Evolutionary conservation across 208 protist species (phyloP).

Genomic region (Acanthamoeba triangularis): DNA sequence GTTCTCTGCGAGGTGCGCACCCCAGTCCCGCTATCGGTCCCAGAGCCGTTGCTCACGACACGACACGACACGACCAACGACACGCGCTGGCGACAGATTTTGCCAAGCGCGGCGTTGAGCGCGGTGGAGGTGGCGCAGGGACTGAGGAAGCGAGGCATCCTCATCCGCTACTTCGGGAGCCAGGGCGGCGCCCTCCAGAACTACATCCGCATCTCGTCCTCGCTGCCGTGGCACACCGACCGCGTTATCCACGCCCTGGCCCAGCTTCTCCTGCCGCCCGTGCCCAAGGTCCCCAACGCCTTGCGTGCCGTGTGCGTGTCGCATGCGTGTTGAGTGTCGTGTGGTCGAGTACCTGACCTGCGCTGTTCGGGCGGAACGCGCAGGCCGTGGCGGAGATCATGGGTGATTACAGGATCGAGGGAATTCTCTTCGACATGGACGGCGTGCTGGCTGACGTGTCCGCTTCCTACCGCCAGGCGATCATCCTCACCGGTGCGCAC

Average conservation of each 20-base stretch:
- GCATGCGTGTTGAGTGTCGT: too few relatives aligned
- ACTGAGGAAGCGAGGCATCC: conserved; percentile 52
- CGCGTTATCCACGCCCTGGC: neutral
- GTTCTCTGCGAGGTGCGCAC: conserved; percentile 60
- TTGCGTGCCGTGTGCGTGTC: too few relatives aligned
- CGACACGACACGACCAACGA: neutral
- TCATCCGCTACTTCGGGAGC: conserved; percentile 78
- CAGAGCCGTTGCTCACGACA: neutral
- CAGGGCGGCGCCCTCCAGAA: conserved; percentile 72
- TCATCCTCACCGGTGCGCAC: conserved; percentile 72
- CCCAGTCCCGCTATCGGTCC: neutral
- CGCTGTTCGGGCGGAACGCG: too few relatives aligned
- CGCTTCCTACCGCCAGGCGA: conserved; percentile 78
- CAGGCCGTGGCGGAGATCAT: neutral
- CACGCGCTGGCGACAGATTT: neutral
- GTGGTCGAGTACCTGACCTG: too few relatives aligned
- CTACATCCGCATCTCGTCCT: conserved; percentile 80
- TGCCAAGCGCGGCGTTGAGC: conserved; percentile 54
- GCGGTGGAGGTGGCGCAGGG: conserved; percentile 52
- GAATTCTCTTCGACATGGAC: conserved; percentile 82
- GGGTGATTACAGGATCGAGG: conserved; percentile 18
- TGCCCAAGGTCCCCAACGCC: neutral
- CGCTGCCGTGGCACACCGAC: neutral
- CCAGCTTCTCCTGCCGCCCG: neutral
- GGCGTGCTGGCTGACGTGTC: conserved; percentile 82